Conservation (phyloP, 768 basidiomycete species). For the Auriscalpium orientale region DNA sequence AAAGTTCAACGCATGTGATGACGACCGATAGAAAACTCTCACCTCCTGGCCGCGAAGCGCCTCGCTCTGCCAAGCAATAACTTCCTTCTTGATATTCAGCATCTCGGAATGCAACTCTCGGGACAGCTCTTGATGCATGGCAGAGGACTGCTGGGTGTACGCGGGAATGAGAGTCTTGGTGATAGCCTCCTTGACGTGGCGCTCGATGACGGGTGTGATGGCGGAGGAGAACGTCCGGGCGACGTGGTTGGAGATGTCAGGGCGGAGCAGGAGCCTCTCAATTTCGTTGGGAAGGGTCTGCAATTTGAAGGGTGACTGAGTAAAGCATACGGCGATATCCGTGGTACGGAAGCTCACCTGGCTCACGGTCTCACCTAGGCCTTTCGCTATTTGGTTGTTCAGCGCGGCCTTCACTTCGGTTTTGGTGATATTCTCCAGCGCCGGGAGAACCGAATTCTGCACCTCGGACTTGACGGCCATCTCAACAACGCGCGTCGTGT, state of each 20-base stretch:
- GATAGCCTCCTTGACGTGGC: slow-evolving; percentile 75
- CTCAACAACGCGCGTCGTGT: slow-evolving; percentile 84
- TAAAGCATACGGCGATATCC: no score
- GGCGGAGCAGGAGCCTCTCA: slow-evolving; percentile 67
- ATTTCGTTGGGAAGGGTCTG: slow-evolving; percentile 75
- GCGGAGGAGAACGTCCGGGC: slow-evolving; percentile 65
- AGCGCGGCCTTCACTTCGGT: slow-evolving; percentile 72
- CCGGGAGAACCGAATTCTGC: slow-evolving; percentile 75
- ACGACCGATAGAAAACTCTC: slow-evolving; percentile 13
- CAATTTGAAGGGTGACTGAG: slow-evolving; percentile 2
- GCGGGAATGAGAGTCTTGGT: slow-evolving; percentile 67
- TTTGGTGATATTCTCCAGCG: slow-evolving; percentile 76
- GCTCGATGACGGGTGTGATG: slow-evolving; percentile 69
- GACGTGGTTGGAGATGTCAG: slow-evolving; percentile 72
- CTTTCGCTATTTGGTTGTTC: slow-evolving; percentile 69
- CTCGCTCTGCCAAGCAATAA: slow-evolving; percentile 76
- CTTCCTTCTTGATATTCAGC: slow-evolving; percentile 68
- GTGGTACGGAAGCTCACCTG: slow-evolving; percentile 40
- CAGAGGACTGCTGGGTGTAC: slow-evolving; percentile 64
- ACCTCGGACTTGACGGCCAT: slow-evolving; percentile 83
- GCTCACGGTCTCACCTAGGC: slow-evolving; percentile 63
- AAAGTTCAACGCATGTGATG: slow-evolving; percentile 8
- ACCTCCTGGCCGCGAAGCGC: slow-evolving; percentile 76
- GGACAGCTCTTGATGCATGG: slow-evolving; percentile 74
- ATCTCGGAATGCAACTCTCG: slow-evolving; percentile 73